Evolutionary conservation across 1,284 basidiomycete genomes (phyloP), one percentile per base, ranked within the genome.

Genomic region (Gomphus bonarii): DNA sequence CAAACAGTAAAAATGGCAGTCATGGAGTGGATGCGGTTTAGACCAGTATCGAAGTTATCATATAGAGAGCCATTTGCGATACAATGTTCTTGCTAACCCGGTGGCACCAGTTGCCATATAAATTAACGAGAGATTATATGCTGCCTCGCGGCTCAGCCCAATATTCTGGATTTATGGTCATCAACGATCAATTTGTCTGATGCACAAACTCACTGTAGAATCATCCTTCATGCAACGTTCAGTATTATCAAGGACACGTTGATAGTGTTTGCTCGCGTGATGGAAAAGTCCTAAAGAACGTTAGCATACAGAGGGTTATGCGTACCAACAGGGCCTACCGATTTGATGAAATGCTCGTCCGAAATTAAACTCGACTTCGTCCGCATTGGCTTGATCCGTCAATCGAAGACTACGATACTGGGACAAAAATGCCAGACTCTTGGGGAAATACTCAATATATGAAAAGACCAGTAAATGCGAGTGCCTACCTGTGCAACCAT

Each of bases 311-410:
- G 11, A 43, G 28, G 5, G 12, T 25, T 25, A 25, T 3, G 25
- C 25, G 4, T 40, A 9, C 38, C 16, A 53, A 50, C 47, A 48
- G 52, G 43, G 8, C 48, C 65, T 33, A 92, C 93, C 90, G 14
- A 98, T 74, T 58, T 93, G 88, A 66, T 99, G 95, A 67, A 97
- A 97, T 0, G 84, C 80, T 46, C 95, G 75, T 0, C 87, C 95
- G 66, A 91, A 89, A 67, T 98, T 98, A 70, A 85, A 98, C 62
- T 97, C 92, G 1, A 94, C 85, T 66, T 94, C 90, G 47, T 80
- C 76, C 14, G 75, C 48, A 50, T 81, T 80, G n/a, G 71, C 69
- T 2, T 70, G 66, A 38, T 74, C 70, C 0, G 63, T 65, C 58
- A 75, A 71, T 49, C 79, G 74, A 36, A 87, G 64, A 18, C 75